Evolutionary conservation across 768 basidiomycete species (phyloP), one percentile per base, ranked within the genome.

Genomic region (Leccinum sublutescens): DNA sequence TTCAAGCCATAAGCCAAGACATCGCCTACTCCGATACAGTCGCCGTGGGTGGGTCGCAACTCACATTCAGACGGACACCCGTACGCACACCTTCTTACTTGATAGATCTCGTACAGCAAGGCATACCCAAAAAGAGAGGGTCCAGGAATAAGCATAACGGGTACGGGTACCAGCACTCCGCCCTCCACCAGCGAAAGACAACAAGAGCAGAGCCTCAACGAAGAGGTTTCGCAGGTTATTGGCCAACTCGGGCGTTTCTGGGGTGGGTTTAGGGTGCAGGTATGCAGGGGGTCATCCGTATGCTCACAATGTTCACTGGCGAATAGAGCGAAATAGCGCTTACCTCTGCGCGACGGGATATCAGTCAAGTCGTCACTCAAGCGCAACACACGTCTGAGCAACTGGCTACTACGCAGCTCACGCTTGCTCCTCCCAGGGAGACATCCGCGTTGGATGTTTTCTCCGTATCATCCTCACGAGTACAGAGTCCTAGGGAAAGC

Each of bases 201-300:
- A 34, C 76, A 83, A 31, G 82, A 83, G 57, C 80, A 71, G 45
- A 83, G 80, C 57, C 76, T 97, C 48, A 88, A 95, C 67, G 89
- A 95, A 67, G 94, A 97, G 72, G 91, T 97, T 14, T 82, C 82
- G 2, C 88, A 96, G 67, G 94, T 94, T 23, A 85, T 95, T 45
- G 91, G 91, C n/a, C 88, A 92, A 67, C 77, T 96, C 12, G 86
- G 87, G 29, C 80, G 88, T 54, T 87, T 94, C 69, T 97, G 95
- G 95, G 93, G 93, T 49, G 90, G 92, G 31, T 89, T 95, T 68
- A 85, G 86, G 78, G 91, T 89, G 72, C 93, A 95, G 86, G 93
- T 86, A 65, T 63, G 85, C 67, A 52, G 4, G n/a, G 48, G 52
- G 15, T 7, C 15, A 17, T 38, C 15, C 6, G 7, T 17, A 17